These are phyloP conservation scores for Candida maesae DNA, from an alignment of 805 yeast genomes.

Conservation along the genomic window DNA sequence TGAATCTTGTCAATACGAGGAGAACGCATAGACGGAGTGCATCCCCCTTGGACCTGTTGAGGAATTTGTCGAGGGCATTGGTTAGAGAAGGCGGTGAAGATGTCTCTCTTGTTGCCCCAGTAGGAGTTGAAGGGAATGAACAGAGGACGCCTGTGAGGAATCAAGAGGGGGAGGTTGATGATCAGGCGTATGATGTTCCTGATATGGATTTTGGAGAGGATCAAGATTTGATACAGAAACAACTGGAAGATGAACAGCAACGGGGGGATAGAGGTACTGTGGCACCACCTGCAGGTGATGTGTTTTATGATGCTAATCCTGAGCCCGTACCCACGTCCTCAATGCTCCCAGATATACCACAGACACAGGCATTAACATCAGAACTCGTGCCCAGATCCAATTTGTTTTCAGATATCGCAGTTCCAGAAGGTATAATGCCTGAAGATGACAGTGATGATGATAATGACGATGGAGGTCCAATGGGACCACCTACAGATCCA, in stretches of 20 bases:
- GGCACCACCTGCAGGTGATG: neutral
- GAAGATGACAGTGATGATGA: slow-evolving; percentile 7
- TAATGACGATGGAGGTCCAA: neutral
- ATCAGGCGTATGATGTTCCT: neutral
- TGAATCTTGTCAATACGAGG: slow-evolving; percentile 22
- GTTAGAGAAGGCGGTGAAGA: slow-evolving; percentile 9
- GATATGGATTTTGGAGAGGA: neutral
- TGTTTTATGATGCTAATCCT: neutral
- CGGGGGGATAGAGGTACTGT: neutral
- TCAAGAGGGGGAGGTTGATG: too few relatives aligned
- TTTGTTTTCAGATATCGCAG: slow-evolving; percentile 23
- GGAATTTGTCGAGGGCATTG: slow-evolving; percentile 23
- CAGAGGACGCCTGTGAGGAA: too few relatives aligned
- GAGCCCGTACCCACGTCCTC: slow-evolving; percentile 3
- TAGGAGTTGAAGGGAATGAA: too few relatives aligned
- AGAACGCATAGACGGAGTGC: slow-evolving; percentile 17
- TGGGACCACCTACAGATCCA: slow-evolving; percentile 7
- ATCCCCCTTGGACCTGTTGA: slow-evolving; percentile 23
- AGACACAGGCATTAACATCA: neutral
- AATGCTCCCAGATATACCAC: slow-evolving; percentile 1
- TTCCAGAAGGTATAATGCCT: slow-evolving; percentile 26
- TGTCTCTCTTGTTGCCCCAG: too few relatives aligned
- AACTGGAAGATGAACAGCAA: too few relatives aligned
- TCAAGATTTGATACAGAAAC: neutral
- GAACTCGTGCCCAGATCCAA: slow-evolving; percentile 6